Conservation (phyloP, 2,329 filamentous ascomycete genomes). For the Penicillium sp. region DNA sequence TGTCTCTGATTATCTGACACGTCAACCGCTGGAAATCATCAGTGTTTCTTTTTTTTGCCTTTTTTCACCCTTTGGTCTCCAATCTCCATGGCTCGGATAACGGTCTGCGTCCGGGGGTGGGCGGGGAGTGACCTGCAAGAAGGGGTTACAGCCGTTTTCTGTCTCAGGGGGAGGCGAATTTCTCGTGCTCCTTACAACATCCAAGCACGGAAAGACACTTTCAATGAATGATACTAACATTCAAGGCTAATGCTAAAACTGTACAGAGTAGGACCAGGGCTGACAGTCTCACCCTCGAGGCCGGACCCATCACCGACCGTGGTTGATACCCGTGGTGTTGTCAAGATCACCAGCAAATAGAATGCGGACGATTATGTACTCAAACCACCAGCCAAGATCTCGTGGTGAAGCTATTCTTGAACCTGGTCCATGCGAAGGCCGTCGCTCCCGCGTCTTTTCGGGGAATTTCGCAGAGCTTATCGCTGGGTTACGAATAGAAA, state of each 20-base stretch:
- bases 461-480: slow-evolving; percentile 10
- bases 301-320: slow-evolving; percentile 20
- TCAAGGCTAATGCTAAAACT: no score
- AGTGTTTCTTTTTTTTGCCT: not conserved
- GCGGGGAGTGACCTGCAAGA: not conserved
- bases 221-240: not conserved
- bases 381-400: not conserved
- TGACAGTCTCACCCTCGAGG: slow-evolving; percentile 8
- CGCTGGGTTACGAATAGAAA: slow-evolving; percentile 1
- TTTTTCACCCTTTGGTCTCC: not conserved
- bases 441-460: not conserved
- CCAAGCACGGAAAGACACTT: not conserved
- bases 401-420: not conserved
- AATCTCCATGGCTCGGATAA: slow-evolving; percentile 1
- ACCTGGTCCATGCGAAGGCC: not conserved
- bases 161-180: slow-evolving; percentile 8
- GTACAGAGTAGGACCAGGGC: not conserved
- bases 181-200: not conserved
- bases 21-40: not conserved
- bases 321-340: slow-evolving; percentile 20
- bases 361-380: slow-evolving; percentile 2
- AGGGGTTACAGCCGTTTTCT: slow-evolving; percentile 1
- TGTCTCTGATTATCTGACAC: slow-evolving; percentile 11
- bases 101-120: slow-evolving; percentile 2
- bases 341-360: slow-evolving; percentile 5